A percentile compares a stretch with the other conserved stretches of the same genome.
Evolutionary conservation across 345 rosid genomes (phyloP).

Genomic region (Gossypium sturtianum): DNA sequence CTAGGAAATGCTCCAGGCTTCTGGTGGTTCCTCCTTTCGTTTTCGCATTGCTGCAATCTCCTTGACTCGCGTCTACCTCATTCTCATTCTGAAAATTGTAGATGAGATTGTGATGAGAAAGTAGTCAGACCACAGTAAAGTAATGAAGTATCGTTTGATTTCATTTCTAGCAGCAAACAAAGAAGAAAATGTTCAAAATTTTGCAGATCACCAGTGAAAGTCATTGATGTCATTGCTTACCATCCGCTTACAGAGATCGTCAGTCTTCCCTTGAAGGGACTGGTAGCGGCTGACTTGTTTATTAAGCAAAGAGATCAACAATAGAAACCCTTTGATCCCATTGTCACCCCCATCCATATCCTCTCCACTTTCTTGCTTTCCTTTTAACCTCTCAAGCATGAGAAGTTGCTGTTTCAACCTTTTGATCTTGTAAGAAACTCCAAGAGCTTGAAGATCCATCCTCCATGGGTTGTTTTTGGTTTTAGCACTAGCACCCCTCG

Average conservation of each 20-base stretch:
- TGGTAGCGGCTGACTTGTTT: constrained; percentile 79
- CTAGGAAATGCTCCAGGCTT: constrained; percentile 60
- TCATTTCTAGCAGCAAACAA: background rate
- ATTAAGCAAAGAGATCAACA: constrained; percentile 55
- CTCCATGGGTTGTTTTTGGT: constrained; percentile 48
- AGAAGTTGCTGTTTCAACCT: constrained; percentile 85
- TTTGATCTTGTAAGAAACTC: constrained; percentile 87
- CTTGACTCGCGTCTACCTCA: constrained; percentile 22
- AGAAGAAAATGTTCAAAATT: background rate
- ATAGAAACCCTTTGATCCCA: constrained; percentile 34
- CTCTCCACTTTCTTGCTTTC: constrained; percentile 52
- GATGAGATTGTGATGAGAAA: background rate
- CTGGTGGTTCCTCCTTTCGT: constrained; percentile 42
- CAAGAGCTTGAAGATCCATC: constrained; percentile 95
- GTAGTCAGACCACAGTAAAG: background rate
- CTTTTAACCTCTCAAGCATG: constrained; percentile 74
- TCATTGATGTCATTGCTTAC: constrained; percentile 30
- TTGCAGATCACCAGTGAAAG: background rate
- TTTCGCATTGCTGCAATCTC: constrained; percentile 24
- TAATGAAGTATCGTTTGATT: background rate
- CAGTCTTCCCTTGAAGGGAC: constrained; percentile 80
- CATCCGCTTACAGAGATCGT: constrained; percentile 84
- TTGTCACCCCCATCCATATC: constrained; percentile 25
- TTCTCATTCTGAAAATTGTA: constrained; percentile 48
- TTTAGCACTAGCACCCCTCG: constrained; percentile 10